These are phyloP conservation scores for Nidula niveotomentosa DNA, from an alignment of 1,284 basidiomycete genomes.

Conservation along the genomic window DNA sequence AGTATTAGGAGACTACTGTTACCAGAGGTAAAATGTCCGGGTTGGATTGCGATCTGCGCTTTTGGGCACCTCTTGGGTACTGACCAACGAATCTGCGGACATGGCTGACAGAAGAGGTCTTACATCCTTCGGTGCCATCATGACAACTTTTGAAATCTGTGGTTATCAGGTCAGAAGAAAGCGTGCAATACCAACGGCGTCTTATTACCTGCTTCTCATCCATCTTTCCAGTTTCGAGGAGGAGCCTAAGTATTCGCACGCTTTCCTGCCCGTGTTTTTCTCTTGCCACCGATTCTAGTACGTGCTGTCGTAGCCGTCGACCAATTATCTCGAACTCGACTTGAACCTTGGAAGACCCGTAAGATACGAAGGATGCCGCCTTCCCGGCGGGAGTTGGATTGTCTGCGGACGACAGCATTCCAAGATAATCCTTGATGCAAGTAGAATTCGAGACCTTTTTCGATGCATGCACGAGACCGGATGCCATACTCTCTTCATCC, in stretches of 20 bases:
- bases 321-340: conserved; percentile 84
- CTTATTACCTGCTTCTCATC: conserved; percentile 85
- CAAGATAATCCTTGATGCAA: conserved; percentile 75
- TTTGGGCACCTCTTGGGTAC: conserved; percentile 89
- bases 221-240: conserved; percentile 91
- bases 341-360: conserved; percentile 70
- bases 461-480: conserved; percentile 55
- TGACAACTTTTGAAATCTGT: conserved; percentile 92
- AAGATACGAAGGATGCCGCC: conserved; percentile 66
- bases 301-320: conserved; percentile 65
- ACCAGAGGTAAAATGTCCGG: conserved; percentile 90
- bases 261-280: conserved; percentile 88
- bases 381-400: conserved; percentile 74
- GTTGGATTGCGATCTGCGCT: conserved; percentile 85
- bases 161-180: background rate
- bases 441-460: conserved; percentile 59
- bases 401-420: conserved; percentile 75
- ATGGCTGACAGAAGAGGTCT: conserved; percentile 81
- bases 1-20: too few relatives aligned
- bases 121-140: conserved; percentile 89
- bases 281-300: conserved; percentile 80
- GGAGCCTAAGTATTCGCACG: conserved; percentile 80
- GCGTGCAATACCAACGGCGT: too few relatives aligned
- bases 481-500: conserved; percentile 55
- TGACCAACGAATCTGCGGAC: conserved; percentile 79